A percentile compares a stretch with the other conserved stretches of the same genome.
These are phyloP conservation scores for Monilinia vaccinii-corymbosi DNA, from an alignment of 2,329 filamentous ascomycete genomes.

Conservation along the genomic window DNA sequence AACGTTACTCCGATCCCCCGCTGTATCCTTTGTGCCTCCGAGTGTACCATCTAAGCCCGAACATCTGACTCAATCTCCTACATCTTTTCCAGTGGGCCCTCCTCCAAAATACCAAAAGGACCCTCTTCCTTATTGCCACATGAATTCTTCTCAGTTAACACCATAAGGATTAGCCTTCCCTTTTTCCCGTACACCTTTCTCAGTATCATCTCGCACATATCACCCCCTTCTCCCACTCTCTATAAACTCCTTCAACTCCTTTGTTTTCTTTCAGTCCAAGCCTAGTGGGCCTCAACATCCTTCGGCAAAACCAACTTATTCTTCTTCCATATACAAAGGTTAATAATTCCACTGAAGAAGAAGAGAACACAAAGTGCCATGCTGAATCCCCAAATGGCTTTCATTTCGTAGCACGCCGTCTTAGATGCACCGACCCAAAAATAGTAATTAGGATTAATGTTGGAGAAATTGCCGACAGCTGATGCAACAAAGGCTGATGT, in stretches of 20 bases:
- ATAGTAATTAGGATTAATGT: constrained; percentile 36
- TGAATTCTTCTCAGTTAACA: too few species aligned
- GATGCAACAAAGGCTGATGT: constrained; percentile 37
- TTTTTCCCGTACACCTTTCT: neutral
- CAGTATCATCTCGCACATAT: neutral
- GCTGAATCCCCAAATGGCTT: constrained; percentile 77
- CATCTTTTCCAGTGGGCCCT: neutral
- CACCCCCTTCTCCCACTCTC: neutral
- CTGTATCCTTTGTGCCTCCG: neutral
- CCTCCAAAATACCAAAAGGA: neutral
- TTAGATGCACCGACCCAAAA: constrained; percentile 44
- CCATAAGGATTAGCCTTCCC: too few species aligned
- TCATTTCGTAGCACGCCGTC: constrained; percentile 71
- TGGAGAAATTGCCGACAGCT: constrained; percentile 36
- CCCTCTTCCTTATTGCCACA: neutral
- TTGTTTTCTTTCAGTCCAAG: neutral
- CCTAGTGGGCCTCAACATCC: constrained; percentile 18
- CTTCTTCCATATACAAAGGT: constrained; percentile 47
- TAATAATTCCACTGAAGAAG: constrained; percentile 50
- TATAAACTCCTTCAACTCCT: neutral
- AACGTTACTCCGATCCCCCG: neutral
- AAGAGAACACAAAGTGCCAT: constrained; percentile 71
- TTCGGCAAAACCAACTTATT: constrained; percentile 13
- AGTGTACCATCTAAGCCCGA: neutral
- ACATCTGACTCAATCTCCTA: neutral